Percentiles rank a stretch among this genome's conserved stretches.
Evolutionary conservation across 1,284 basidiomycete genomes (phyloP).

Genomic region (Tremellales sp.): DNA sequence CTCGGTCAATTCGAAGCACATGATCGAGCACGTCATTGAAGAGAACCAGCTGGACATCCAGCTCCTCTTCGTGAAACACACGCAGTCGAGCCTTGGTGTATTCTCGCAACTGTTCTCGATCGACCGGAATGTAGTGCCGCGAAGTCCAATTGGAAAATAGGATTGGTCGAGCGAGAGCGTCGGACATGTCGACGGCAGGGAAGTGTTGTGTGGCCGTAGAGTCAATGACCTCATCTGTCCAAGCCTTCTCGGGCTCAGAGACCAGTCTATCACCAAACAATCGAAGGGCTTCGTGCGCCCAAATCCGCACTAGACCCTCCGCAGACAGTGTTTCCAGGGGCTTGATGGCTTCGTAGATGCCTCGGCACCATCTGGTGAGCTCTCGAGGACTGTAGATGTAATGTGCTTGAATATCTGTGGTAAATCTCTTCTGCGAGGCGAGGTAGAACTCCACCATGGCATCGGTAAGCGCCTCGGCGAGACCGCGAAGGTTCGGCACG

Average conservation of each 20-base stretch:
- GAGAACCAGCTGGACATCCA: constrained; percentile 96
- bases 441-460: constrained; percentile 98
- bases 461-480: constrained; percentile 89
- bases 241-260: constrained; percentile 79
- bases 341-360: constrained; percentile 93
- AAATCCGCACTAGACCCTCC: constrained; percentile 92
- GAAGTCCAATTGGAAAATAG: constrained; percentile 99
- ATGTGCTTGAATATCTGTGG: constrained; percentile 93
- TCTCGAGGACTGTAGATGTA: constrained; percentile 99
- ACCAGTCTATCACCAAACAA: constrained; percentile 98
- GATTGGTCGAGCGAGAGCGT: constrained; percentile 83
- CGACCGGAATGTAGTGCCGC: constrained; percentile 93
- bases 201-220: constrained; percentile 80
- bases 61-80: constrained; percentile 95
- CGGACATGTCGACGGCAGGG: constrained; percentile 80
- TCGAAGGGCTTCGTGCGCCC: constrained; percentile 97
- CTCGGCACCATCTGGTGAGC: constrained; percentile 94
- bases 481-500: constrained; percentile 85
- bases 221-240: constrained; percentile 95
- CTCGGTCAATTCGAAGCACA: constrained; percentile 93
- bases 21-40: constrained; percentile 99
- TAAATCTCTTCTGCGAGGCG: constrained; percentile 90
- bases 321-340: constrained; percentile 85
- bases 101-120: constrained; percentile 86
- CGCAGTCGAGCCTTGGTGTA: constrained; percentile 94